Evolutionary conservation across 768 basidiomycete species (phyloP), one percentile per base, ranked within the genome.

Genomic region (Neoboletus magnificus): DNA sequence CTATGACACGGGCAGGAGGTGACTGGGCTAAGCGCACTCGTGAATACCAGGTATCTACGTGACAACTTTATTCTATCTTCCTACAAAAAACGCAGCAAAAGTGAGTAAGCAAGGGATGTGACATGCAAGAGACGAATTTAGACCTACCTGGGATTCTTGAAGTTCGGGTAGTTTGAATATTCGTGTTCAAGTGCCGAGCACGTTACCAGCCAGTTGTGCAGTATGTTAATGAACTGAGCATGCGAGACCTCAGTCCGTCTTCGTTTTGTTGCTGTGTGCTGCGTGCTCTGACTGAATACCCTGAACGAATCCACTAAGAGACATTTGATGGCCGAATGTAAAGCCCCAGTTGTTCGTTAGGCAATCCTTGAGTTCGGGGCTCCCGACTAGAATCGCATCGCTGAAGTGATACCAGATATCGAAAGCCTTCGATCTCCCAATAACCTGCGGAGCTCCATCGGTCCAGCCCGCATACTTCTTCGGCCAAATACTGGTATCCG

Each of bases 401-500:
- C 5, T 7, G 9, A 6, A 6, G 9, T 4, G 4, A 29, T 7
- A 6, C 29, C 1, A 33, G 32, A 33, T 15, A 3, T 15, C 32
- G 32, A 13, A 33, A 6, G 35, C n/a, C 3, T 39, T 39, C n/a
- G 11, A n/a, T 39, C 3, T 2, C 18, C 37, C 40, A 6, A 41
- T 41, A 22, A 15, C 22, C 12, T 41, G 4, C 1, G 42, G 20
- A 15, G 52, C 16, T 5, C 49, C 49, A 5, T 46, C 33, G 2
- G 51, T 25, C 60, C 58, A 62, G 1, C 30, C 29, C 0, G 41
- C 49, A 27, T 30, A 56, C 33, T 39, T 18, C 15, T 29, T 15
- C 0, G 61, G 61, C 61, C 62, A 60, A 22, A 6, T 23, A 22
- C 52, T 43, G 1, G 55, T 18, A 32, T 60, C 55, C 0, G 50